phyloP scores from a whole-genome alignment of 2,329 filamentous ascomycete species.

The Tolypocladium capitatum region DNA sequence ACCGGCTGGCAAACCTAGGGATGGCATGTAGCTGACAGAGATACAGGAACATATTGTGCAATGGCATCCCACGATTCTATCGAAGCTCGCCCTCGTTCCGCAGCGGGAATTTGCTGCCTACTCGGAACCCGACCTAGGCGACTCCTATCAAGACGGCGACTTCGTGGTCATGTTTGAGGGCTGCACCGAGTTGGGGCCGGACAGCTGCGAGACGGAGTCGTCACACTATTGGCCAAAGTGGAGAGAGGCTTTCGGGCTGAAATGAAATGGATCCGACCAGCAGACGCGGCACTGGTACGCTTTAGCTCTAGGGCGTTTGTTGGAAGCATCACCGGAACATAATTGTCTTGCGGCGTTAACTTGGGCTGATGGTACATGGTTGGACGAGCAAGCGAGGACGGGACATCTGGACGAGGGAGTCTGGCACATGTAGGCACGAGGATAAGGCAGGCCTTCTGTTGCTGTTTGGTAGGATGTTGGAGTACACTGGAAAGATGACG shows the following conservation, averaged over 20 bases:
- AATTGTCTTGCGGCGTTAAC: background rate
- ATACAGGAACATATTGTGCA: slow-evolving; percentile 71
- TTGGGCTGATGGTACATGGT: background rate
- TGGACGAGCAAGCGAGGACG: background rate
- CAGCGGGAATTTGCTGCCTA: slow-evolving; percentile 78
- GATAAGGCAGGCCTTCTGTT: background rate
- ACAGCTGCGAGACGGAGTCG: slow-evolving; percentile 62
- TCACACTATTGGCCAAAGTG: slow-evolving; percentile 34
- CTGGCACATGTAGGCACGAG: background rate
- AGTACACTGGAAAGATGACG: background rate
- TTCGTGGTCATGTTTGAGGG: slow-evolving; percentile 67
- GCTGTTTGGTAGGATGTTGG: background rate
- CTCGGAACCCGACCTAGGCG: slow-evolving; percentile 39
- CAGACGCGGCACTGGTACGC: background rate
- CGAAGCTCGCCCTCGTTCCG: slow-evolving; percentile 78
- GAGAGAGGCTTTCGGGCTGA: slow-evolving; percentile 24
- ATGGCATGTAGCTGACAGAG: slow-evolving; percentile 12
- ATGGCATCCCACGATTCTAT: slow-evolving; percentile 94
- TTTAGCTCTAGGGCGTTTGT: background rate
- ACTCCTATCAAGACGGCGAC: slow-evolving; percentile 68
- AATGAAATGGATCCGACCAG: background rate
- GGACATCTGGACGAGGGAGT: background rate
- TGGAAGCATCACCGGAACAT: background rate
- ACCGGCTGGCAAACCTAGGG: background rate
- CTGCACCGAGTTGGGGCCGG: slow-evolving; percentile 45